phyloP scores from a whole-genome alignment of 1,284 basidiomycete genomes.

The Marasmius oreades region DNA sequence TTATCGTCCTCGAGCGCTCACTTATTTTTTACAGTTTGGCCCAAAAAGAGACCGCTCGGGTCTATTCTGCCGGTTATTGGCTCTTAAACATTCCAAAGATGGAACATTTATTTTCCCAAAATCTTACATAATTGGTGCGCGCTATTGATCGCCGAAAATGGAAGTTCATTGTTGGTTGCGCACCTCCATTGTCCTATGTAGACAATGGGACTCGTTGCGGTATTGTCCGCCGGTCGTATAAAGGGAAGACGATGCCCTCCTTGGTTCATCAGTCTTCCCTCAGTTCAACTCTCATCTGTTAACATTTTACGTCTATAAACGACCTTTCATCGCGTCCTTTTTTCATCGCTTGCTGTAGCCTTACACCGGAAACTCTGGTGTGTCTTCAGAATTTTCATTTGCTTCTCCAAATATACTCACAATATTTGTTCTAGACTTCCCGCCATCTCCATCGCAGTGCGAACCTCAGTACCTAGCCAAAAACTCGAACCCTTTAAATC shows the following conservation, averaged over 20 bases:
- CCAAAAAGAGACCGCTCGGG: no score
- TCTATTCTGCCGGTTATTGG: no score
- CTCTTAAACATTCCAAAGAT: no score
- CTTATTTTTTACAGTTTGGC: no score
- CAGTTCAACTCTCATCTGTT: neutral
- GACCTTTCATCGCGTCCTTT: neutral
- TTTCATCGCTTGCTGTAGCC: neutral
- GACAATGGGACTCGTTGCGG: neutral
- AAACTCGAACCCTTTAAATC: no score
- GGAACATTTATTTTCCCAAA: no score
- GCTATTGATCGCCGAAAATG: neutral
- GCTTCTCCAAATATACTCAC: neutral
- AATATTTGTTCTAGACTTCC: neutral
- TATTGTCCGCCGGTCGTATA: neutral
- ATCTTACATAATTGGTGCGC: neutral
- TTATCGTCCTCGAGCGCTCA: no score
- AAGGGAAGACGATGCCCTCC: neutral
- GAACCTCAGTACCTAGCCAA: neutral
- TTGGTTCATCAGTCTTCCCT: neutral
- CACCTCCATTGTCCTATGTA: neutral
- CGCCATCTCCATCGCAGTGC: neutral
- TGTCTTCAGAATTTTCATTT: neutral
- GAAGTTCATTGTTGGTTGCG: neutral
- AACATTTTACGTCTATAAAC: neutral
- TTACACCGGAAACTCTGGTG: neutral